Evolutionary conservation across 352 stramenopile genomes (phyloP), one percentile per base, ranked within the genome.

Genomic region (Pythium diclinum): DNA sequence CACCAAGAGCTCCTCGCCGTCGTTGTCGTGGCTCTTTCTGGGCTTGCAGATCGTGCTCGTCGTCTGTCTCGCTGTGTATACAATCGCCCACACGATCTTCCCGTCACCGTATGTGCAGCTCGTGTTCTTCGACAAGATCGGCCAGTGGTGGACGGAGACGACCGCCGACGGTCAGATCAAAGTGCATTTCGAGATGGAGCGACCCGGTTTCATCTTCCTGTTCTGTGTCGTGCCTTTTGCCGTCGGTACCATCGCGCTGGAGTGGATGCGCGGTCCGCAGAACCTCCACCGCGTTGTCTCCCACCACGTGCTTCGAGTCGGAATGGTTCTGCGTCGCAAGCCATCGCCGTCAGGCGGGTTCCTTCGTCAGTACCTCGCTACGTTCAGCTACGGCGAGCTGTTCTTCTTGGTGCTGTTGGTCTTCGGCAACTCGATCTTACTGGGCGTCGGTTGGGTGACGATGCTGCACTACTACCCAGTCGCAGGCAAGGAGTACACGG

Each of bases 361-460:
- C 72, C 14, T 66, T 47, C 30, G 57, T 62, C 0, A 49, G 17
- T 66, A 56, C 6, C 44, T 75, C 8, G 6, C 28, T 17, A 28
- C 14, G 1, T 85, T 81, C 56, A 86, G 79, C 67, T 77, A 79
- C 30, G 83, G 83, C n/a, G 83, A 92, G 57, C 60, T 87, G n/a
- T 65, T 87, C 9, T 88, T 89, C 61, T 58, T 89, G 21, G 17
- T 48, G 17, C 58, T 74, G 14, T 47, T 86, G 21, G 4, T 84
- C 10, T 61, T 72, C 25, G 80, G 83, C 60, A 92, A 92, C 51
- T 30, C 83, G 13, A 46, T 74, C 28, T 61, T 89, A 38, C 83
- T 89, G n/a, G 73, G 75, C 28, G 76, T 76, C 44, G 72, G 70
- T 11, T 92, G 77, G 71, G 53, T 68, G n/a, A 67, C 34, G 33